Evolutionary conservation across 345 rosid genomes (phyloP).

Genomic region (Theobroma cacao): DNA sequence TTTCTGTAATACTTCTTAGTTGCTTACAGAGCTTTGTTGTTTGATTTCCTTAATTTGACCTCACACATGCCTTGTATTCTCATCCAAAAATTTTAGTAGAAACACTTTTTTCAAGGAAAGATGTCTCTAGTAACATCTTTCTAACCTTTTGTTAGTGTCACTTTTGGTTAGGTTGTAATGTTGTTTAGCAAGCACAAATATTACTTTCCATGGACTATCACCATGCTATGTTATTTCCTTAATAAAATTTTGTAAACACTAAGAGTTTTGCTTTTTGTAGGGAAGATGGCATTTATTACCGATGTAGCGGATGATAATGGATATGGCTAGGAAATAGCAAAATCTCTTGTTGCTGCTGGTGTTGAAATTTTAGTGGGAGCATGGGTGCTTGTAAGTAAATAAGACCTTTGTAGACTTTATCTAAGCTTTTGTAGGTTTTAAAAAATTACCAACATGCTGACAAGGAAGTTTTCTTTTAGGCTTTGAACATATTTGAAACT

Average conservation of each 20-base stretch:
- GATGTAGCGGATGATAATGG: constrained; percentile 68
- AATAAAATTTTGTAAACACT: neutral
- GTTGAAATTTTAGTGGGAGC: constrained; percentile 62
- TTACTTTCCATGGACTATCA: neutral
- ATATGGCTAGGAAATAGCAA: constrained; percentile 72
- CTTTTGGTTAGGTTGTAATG: neutral
- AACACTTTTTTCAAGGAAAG: neutral
- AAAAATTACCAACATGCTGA: constrained; percentile 1
- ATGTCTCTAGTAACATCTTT: neutral
- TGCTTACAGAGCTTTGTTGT: neutral
- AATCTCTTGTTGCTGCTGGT: constrained; percentile 68
- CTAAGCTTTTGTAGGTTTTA: neutral
- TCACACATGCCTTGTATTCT: neutral
- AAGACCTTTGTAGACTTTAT: neutral
- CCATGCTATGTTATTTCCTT: no score
- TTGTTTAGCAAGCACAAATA: neutral
- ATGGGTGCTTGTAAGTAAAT: constrained; percentile 57
- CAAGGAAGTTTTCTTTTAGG: constrained; percentile 28
- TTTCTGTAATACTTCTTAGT: neutral
- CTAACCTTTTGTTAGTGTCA: neutral
- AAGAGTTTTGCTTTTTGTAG: constrained; percentile 19
- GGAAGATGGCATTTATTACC: constrained; percentile 60
- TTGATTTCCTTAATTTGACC: neutral
- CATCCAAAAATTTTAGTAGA: neutral
- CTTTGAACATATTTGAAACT: constrained; percentile 59